phyloP scores from a whole-genome alignment of 2,329 filamentous ascomycete species.

The Ascochyta pisi region DNA sequence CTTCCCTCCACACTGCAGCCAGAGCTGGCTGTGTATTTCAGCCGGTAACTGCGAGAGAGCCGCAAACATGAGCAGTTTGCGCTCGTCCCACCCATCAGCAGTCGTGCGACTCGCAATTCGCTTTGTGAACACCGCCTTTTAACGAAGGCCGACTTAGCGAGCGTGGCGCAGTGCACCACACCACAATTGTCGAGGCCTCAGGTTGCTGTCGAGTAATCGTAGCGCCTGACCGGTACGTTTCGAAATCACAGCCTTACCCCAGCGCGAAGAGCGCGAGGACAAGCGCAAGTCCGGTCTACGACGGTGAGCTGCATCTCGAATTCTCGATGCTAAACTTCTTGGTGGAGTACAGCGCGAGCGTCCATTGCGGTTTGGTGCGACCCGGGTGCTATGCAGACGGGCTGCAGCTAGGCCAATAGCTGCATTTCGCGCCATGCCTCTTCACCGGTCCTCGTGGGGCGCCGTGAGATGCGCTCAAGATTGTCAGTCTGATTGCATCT shows the following conservation, averaged over 20 bases:
- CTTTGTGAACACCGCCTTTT: slow-evolving; percentile 28
- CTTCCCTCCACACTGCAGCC: slow-evolving; percentile 17
- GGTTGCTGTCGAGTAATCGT: slow-evolving; percentile 2
- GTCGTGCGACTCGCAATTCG: slow-evolving; percentile 28
- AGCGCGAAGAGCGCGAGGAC: slow-evolving; percentile 3
- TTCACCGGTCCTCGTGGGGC: slow-evolving; percentile 49
- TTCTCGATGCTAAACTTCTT: slow-evolving; percentile 26
- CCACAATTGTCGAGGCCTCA: slow-evolving; percentile 36
- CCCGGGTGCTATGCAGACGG: slow-evolving; percentile 37
- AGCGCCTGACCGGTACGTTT: slow-evolving; percentile 15
- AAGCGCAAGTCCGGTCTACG: slow-evolving; percentile 12
- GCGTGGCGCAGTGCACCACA: slow-evolving; percentile 43
- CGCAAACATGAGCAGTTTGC: slow-evolving; percentile 32
- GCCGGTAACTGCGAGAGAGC: slow-evolving; percentile 36
- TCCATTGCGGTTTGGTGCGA: slow-evolving; percentile 40
- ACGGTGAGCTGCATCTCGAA: slow-evolving; percentile 19
- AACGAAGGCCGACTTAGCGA: slow-evolving; percentile 34
- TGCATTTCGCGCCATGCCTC: slow-evolving; percentile 32
- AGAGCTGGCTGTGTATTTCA: slow-evolving; percentile 24
- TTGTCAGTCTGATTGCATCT: slow-evolving; percentile 32
- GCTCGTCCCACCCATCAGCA: slow-evolving; percentile 13
- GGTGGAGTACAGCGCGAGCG: slow-evolving; percentile 28
- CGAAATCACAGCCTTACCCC: slow-evolving; percentile 6
- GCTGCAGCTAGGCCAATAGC: slow-evolving; percentile 45
- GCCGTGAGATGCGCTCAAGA: slow-evolving; percentile 38